These are phyloP conservation scores for Coemansia sp. DNA, from an alignment of 192 early-diverging fungal genomes.

Conservation along the genomic window DNA sequence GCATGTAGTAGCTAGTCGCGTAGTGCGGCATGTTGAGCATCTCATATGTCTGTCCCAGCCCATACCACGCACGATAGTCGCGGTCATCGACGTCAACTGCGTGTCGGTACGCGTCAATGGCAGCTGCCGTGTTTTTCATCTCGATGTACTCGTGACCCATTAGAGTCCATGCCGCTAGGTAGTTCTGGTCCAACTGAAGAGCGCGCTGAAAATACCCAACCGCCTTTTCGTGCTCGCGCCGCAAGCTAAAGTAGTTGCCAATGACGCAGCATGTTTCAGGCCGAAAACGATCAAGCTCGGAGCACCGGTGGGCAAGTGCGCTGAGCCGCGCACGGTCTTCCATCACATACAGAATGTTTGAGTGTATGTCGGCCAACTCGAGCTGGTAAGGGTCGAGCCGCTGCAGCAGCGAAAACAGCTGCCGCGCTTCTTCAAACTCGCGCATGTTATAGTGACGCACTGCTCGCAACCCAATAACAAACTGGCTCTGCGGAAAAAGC, in stretches of 20 bases:
- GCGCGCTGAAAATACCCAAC: constrained; percentile 84
- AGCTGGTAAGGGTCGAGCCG: constrained; percentile 72
- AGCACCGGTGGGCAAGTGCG: constrained; percentile 72
- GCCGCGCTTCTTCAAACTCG: constrained; percentile 70
- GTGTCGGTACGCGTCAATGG: constrained; percentile 82
- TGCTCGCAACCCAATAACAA: constrained; percentile 62
- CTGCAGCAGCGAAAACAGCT: constrained; percentile 68
- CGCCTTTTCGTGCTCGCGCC: constrained; percentile 79
- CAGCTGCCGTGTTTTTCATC: constrained; percentile 83
- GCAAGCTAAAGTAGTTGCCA: constrained; percentile 87
- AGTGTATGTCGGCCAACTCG: constrained; percentile 81
- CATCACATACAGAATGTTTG: constrained; percentile 82
- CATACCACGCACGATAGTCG: constrained; percentile 92
- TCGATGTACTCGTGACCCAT: constrained; percentile 96
- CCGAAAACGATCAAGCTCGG: constrained; percentile 70
- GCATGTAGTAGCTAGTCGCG: constrained; percentile 78
- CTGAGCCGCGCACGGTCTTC: constrained; percentile 69
- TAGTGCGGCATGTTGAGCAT: constrained; percentile 77
- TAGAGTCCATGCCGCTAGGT: constrained; percentile 83
- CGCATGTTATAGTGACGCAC: constrained; percentile 59
- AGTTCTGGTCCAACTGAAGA: constrained; percentile 72
- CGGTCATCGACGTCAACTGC: constrained; percentile 77
- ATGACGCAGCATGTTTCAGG: constrained; percentile 85
- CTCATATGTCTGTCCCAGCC: constrained; percentile 87
- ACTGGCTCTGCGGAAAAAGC: constrained; percentile 62